phyloP scores from a whole-genome alignment of 2,329 filamentous ascomycete genomes.

The Ascochyta koolunga region DNA sequence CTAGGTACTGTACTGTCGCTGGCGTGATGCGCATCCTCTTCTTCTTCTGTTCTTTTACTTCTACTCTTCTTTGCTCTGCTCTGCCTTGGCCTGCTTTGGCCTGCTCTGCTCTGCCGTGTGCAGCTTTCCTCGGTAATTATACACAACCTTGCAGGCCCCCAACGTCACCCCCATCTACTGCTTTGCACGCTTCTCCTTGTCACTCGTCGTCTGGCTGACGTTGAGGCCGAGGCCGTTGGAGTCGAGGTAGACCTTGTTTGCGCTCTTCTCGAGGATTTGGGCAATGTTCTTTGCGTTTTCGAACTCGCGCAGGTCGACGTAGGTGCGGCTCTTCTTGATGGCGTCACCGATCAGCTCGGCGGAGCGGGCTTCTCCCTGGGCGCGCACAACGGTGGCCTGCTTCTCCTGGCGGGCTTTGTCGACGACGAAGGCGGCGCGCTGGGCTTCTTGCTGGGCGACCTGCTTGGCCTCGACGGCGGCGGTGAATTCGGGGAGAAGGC shows the following conservation, averaged over 20 bases:
- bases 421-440: slow-evolving; percentile 94
- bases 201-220: slow-evolving; percentile 60
- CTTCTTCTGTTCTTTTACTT: slow-evolving; percentile 3
- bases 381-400: slow-evolving; percentile 97
- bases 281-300: slow-evolving; percentile 94
- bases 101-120: too few relatives aligned
- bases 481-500: slow-evolving; percentile 73
- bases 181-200: slow-evolving; percentile 48
- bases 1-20: slow-evolving; percentile 33
- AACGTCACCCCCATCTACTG: slow-evolving; percentile 23
- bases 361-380: slow-evolving; percentile 97
- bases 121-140: slow-evolving; percentile 23
- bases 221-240: slow-evolving; percentile 90
- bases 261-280: slow-evolving; percentile 82
- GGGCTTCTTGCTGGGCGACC: slow-evolving; percentile 85
- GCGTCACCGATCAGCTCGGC: slow-evolving; percentile 98
- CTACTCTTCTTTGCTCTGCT: too few relatives aligned
- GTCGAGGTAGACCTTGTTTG: slow-evolving; percentile 94
- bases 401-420: slow-evolving; percentile 99
- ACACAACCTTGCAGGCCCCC: slow-evolving; percentile 19
- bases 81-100: too few relatives aligned
- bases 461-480: slow-evolving; percentile 73
- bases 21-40: slow-evolving; percentile 9
- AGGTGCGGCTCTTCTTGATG: slow-evolving; percentile 98
- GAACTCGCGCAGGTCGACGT: slow-evolving; percentile 96